Percentiles rank a stretch among this genome's conserved stretches.
Evolutionary conservation across 1,284 basidiomycete species (phyloP).

Genomic region (Malassezia yamatoensis): DNA sequence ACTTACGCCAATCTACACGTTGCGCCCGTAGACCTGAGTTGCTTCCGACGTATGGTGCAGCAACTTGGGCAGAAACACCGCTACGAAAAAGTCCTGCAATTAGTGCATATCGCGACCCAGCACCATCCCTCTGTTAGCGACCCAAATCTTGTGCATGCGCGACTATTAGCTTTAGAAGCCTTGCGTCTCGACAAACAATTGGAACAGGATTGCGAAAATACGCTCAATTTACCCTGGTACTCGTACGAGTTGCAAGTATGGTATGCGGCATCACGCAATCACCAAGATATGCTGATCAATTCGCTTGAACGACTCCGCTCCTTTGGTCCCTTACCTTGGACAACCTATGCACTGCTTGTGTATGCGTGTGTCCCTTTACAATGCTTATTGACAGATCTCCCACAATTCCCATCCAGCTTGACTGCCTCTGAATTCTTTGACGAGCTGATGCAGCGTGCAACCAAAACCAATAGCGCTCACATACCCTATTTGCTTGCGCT

Average conservation of each 20-base stretch:
- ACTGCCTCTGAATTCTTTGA: background rate
- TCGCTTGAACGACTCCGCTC: background rate
- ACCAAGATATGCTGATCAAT: background rate
- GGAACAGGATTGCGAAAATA: background rate
- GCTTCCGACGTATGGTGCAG: constrained; percentile 12
- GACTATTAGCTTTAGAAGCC: background rate
- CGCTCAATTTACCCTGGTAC: too few relatives aligned
- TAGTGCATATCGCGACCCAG: constrained; percentile 3
- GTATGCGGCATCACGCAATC: background rate
- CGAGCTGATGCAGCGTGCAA: constrained; percentile 5
- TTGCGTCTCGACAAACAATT: background rate
- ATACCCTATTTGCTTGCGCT: constrained; percentile 1
- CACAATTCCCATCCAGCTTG: background rate
- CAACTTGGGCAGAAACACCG: background rate
- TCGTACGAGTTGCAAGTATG: background rate
- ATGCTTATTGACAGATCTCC: background rate
- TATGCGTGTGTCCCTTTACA: background rate
- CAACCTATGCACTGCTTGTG: background rate
- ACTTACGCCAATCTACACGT: constrained; percentile 13
- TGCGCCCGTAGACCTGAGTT: background rate
- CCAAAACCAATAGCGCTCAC: background rate
- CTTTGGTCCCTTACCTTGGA: background rate
- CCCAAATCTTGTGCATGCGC: constrained; percentile 1
- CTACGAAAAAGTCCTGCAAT: constrained; percentile 1
- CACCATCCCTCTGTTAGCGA: constrained; percentile 2